phyloP scores from a whole-genome alignment of 805 yeast genomes.

The Candida quercuum region DNA sequence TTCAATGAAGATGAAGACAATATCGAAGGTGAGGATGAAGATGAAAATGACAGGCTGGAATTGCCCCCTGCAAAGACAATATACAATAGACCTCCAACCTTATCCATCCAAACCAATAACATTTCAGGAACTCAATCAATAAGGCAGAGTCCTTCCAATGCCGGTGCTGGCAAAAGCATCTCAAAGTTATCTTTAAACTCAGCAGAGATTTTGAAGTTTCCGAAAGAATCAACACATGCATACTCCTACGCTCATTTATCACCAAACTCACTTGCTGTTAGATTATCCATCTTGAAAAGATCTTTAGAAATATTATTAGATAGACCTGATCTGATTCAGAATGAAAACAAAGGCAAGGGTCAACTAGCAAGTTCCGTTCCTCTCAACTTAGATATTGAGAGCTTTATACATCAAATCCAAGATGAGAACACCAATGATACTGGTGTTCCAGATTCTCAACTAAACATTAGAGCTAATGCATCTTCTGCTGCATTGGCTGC shows the following conservation, averaged over 20 bases:
- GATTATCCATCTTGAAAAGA: constrained; percentile 69
- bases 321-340: constrained; percentile 20
- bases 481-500: constrained; percentile 36
- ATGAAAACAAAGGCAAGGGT: constrained; percentile 4
- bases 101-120: neutral
- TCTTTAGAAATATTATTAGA: constrained; percentile 64
- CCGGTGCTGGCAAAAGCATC: constrained; percentile 17
- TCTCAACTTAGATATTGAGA: constrained; percentile 22
- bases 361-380: constrained; percentile 5
- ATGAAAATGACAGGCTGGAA: too few species aligned
- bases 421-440: constrained; percentile 7
- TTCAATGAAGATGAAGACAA: constrained; percentile 22
- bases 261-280: constrained; percentile 71
- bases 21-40: constrained; percentile 5
- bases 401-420: constrained; percentile 20
- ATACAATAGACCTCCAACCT: too few species aligned
- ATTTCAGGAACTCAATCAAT: neutral
- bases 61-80: neutral
- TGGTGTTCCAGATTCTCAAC: constrained; percentile 1
- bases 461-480: constrained; percentile 31
- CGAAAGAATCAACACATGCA: constrained; percentile 77
- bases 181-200: constrained; percentile 26
- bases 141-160: neutral
- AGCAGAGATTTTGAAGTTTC: constrained; percentile 53
- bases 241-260: constrained; percentile 81